Conservation (phyloP, 495 filamentous ascomycete species). For the Pseudomonodictys pantanalensis region DNA sequence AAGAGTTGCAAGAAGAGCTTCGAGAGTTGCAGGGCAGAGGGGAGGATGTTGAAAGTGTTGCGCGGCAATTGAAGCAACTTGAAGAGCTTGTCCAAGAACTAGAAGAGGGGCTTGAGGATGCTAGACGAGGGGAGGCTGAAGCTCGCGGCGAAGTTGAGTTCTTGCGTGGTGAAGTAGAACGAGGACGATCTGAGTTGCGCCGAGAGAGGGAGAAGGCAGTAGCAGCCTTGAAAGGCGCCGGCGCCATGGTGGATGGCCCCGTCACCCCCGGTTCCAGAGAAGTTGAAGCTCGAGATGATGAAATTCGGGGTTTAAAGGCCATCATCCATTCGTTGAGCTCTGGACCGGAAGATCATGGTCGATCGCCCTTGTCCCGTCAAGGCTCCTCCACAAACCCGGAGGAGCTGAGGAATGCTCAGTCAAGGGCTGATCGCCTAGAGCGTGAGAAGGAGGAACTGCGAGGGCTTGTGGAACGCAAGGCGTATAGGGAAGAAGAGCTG, state of each 20-base stretch:
- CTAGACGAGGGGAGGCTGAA: constrained; percentile 93
- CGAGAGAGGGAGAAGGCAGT: constrained; percentile 87
- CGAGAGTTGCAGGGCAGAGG: constrained; percentile 75
- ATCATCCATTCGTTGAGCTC: constrained; percentile 92
- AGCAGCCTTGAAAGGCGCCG: constrained; percentile 54
- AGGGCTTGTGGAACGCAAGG: constrained; percentile 65
- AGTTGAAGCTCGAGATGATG: constrained; percentile 91
- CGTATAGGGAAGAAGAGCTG: constrained; percentile 78
- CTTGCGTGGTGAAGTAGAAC: constrained; percentile 89
- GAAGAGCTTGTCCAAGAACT: constrained; percentile 95
- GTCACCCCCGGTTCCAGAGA: constrained; percentile 62
- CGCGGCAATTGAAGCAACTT: constrained; percentile 84
- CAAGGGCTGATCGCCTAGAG: constrained; percentile 63
- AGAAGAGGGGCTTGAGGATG: constrained; percentile 95
- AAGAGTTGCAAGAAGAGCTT: constrained; percentile 83
- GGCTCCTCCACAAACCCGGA: constrained; percentile 40
- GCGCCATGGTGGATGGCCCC: constrained; percentile 52
- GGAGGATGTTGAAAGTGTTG: constrained; percentile 88
- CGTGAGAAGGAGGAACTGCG: constrained; percentile 74
- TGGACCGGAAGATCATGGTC: constrained; percentile 46
- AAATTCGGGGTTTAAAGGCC: constrained; percentile 93
- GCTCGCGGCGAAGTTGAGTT: constrained; percentile 96
- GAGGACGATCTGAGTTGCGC: constrained; percentile 84
- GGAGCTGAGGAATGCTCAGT: constrained; percentile 57
- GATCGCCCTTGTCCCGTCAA: constrained; percentile 29